Conservation (phyloP, 176 grass and related monocot species). For the Dendrocalamus sinicus region DNA sequence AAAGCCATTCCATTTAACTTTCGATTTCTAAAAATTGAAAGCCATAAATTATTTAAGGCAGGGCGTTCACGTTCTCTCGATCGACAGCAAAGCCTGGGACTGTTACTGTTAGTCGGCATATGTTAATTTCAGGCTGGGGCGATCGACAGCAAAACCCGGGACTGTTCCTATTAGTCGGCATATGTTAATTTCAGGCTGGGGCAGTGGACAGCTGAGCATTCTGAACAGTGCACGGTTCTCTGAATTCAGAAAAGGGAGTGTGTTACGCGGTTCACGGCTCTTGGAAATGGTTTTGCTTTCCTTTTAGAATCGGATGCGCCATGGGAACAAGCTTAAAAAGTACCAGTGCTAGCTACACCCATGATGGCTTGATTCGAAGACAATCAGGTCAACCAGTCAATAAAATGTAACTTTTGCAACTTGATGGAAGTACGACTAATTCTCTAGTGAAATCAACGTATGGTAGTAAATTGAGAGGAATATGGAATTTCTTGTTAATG, state of each 20-base stretch:
- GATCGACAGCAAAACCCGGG: constrained; percentile 23
- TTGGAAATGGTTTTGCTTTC: neutral
- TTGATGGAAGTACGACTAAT: constrained; percentile 30
- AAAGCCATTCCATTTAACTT: too few species aligned
- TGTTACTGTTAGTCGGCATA: constrained; percentile 42
- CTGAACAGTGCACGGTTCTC: constrained; percentile 32
- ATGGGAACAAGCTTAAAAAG: constrained; percentile 17
- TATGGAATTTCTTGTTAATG: constrained; percentile 46
- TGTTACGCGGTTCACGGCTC: neutral
- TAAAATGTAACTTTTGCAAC: constrained; percentile 13
- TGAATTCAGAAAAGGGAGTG: constrained; percentile 1
- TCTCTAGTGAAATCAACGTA: constrained; percentile 21
- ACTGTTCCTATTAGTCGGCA: constrained; percentile 37
- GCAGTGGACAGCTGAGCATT: constrained; percentile 17
- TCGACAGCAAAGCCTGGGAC: constrained; percentile 16
- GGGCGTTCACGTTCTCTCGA: neutral
- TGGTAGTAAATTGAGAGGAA: neutral
- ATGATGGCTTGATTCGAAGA: constrained; percentile 12
- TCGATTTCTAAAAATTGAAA: too few species aligned
- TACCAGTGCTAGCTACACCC: neutral
- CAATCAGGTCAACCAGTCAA: constrained; percentile 23
- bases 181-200: neutral
- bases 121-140: neutral
- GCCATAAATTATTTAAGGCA: too few species aligned
- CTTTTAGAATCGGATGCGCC: constrained; percentile 50